phyloP scores from a whole-genome alignment of 2,329 filamentous ascomycete species.

The Trichoderma arundinaceum region DNA sequence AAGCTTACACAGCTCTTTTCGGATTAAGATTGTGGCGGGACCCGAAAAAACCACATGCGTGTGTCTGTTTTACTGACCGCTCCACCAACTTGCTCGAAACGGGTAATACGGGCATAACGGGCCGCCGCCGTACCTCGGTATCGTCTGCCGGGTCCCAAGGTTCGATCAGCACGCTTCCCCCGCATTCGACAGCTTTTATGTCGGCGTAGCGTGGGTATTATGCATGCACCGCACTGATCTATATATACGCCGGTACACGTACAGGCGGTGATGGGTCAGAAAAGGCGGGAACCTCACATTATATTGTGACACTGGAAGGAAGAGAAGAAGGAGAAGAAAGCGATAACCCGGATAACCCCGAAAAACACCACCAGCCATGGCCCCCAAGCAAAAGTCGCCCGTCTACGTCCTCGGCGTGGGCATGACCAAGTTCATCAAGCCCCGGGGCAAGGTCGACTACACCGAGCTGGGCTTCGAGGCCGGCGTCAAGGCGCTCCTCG shows the following conservation, averaged over 20 bases:
- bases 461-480: constrained; percentile 93
- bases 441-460: constrained; percentile 91
- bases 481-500: constrained; percentile 82
- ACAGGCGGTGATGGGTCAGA: not conserved
- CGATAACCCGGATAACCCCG: not conserved
- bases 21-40: not conserved
- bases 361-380: constrained; percentile 46
- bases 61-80: not conserved
- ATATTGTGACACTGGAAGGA: too few species aligned
- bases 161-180: constrained; percentile 8
- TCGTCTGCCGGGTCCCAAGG: constrained; percentile 1
- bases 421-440: constrained; percentile 99
- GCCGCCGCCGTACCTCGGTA: constrained; percentile 26
- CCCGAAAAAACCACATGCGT: not conserved
- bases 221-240: too few species aligned
- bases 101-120: constrained; percentile 17
- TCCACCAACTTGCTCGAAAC: not conserved
- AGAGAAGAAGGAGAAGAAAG: too few species aligned
- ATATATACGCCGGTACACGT: not conserved
- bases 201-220: too few species aligned
- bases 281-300: too few species aligned
- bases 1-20: not conserved
- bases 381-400: constrained; percentile 56
- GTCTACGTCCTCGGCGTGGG: constrained; percentile 94
- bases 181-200: constrained; percentile 17